Percentiles rank a stretch among this genome's conserved stretches.
Conservation (phyloP, 768 basidiomycete genomes). For the Tylopilus intermedius region DNA sequence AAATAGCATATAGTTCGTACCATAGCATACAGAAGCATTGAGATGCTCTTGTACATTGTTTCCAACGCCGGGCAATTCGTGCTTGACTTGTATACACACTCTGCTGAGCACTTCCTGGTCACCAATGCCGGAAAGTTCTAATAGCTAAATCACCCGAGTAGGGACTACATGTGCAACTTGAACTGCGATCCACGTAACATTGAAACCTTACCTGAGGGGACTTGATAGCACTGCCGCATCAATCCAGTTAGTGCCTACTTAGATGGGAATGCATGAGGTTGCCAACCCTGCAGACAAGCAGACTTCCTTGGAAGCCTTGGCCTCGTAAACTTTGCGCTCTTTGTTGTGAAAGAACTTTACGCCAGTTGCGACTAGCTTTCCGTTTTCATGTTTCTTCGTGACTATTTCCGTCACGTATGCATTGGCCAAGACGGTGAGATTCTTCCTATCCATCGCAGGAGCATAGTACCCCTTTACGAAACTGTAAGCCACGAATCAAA, state of each 20-base stretch:
- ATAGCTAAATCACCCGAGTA: background rate
- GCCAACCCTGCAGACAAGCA: constrained; percentile 2
- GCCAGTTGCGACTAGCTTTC: constrained; percentile 1
- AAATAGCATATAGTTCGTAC: background rate
- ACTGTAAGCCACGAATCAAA: background rate
- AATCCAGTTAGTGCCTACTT: background rate
- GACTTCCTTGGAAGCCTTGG: background rate
- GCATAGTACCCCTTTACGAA: background rate
- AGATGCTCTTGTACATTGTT: constrained; percentile 4
- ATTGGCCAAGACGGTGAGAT: too few species aligned
- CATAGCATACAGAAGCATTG: background rate
- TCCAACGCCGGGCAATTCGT: constrained; percentile 1
- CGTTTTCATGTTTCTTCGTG: background rate
- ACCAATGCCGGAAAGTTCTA: constrained; percentile 3
- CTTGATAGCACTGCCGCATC: background rate
- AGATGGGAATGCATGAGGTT: background rate
- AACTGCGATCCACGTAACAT: background rate
- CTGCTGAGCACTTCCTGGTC: background rate
- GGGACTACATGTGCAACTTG: too few species aligned
- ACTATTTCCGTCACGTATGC: background rate
- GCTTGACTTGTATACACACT: background rate
- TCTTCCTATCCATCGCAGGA: too few species aligned
- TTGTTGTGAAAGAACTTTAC: background rate
- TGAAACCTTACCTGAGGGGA: background rate
- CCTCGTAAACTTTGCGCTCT: background rate